Evolutionary conservation across 106 monocot genomes (phyloP).

Genomic region (Amphibolis antarctica): DNA sequence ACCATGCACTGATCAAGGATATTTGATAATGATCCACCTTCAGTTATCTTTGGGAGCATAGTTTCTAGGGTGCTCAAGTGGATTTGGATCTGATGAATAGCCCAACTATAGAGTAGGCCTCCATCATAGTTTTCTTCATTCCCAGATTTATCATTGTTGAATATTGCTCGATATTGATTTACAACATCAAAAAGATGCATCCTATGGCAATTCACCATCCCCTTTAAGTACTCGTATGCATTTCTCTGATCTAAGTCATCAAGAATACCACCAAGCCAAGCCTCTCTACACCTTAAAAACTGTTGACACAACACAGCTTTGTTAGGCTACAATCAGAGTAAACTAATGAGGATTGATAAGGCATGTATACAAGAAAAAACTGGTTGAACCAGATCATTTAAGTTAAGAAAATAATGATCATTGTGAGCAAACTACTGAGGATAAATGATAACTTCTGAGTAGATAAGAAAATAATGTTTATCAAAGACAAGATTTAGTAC

Average conservation of each 20-base stretch:
- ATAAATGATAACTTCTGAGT: no score
- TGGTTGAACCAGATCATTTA: no score
- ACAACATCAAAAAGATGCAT: constrained; percentile 93
- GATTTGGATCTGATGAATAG: constrained; percentile 85
- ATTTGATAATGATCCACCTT: constrained; percentile 81
- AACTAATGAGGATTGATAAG: no score
- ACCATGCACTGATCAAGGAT: constrained; percentile 97
- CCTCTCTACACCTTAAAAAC: constrained; percentile 98
- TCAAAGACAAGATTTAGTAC: no score
- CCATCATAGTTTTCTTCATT: constrained; percentile 91
- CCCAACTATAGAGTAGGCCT: constrained; percentile 97
- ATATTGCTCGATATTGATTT: constrained; percentile 89
- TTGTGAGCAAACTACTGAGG: no score
- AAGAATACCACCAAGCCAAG: constrained; percentile 85
- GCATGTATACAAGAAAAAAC: no score
- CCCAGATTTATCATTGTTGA: constrained; percentile 87
- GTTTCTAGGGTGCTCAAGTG: constrained; percentile 67
- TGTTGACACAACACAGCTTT: constrained; percentile 14
- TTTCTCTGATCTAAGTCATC: constrained; percentile 92
- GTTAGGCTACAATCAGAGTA: no score
- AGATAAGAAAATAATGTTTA: no score
- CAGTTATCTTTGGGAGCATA: constrained; percentile 83
- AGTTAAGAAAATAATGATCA: no score
- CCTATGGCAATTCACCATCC: constrained; percentile 85
- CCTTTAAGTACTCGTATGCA: constrained; percentile 86